Percentiles rank a stretch among this genome's conserved stretches.
These are phyloP conservation scores for Capsella bursapastoris DNA, from an alignment of 345 rosid species.

Conservation along the genomic window DNA sequence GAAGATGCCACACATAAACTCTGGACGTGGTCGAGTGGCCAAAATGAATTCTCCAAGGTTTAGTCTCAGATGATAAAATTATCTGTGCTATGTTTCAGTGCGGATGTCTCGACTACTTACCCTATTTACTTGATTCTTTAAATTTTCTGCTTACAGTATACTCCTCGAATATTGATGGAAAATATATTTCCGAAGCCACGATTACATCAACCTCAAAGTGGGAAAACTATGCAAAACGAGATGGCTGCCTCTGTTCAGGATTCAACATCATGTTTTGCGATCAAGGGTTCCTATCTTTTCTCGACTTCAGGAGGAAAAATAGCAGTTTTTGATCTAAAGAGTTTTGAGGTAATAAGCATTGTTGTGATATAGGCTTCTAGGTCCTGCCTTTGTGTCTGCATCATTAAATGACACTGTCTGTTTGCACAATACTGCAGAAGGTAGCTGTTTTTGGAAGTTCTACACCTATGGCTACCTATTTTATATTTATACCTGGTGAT, in stretches of 20 bases:
- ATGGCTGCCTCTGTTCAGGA: constrained; percentile 28
- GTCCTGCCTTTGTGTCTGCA: background rate
- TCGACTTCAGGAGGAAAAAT: constrained; percentile 50
- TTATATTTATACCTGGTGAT: constrained; percentile 45
- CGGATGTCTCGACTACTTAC: constrained; percentile 24
- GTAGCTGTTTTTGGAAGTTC: constrained; percentile 42
- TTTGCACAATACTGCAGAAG: constrained; percentile 41
- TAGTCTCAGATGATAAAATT: constrained; percentile 11
- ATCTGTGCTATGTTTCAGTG: constrained; percentile 2
- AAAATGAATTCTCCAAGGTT: constrained; percentile 41
- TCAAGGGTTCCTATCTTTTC: constrained; percentile 46
- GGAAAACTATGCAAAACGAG: constrained; percentile 47
- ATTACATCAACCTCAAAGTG: constrained; percentile 44
- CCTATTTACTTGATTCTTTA: constrained; percentile 22
- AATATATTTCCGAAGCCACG: constrained; percentile 35
- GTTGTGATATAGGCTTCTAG: constrained; percentile 11
- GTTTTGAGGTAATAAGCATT: constrained; percentile 44
- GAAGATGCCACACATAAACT: constrained; percentile 46
- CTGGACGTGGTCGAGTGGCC: constrained; percentile 45
- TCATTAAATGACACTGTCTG: constrained; percentile 31
- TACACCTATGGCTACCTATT: constrained; percentile 45
- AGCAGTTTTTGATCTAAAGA: constrained; percentile 46
- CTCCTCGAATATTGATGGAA: constrained; percentile 39
- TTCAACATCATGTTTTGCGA: constrained; percentile 42
- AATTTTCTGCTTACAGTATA: constrained; percentile 11